Evolutionary conservation across 2,329 filamentous ascomycete species (phyloP).

Genomic region (Aureobasidium leucospermi): DNA sequence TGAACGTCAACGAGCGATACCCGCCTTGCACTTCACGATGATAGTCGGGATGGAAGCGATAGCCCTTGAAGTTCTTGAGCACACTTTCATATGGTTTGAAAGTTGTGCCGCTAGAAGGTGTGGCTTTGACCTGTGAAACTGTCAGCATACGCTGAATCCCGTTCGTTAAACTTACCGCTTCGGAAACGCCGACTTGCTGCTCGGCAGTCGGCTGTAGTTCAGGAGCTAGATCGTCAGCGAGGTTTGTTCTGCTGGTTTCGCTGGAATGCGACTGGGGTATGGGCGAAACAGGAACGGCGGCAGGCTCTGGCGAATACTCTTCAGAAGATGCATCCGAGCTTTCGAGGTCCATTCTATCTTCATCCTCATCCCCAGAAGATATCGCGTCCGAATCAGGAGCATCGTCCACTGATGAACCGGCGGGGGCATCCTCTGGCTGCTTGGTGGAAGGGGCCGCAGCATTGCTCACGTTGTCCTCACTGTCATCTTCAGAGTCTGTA

Average conservation of each 20-base stretch:
- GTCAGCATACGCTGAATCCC: background rate
- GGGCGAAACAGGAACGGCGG: background rate
- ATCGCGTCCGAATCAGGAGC: background rate
- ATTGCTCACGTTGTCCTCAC: constrained; percentile 18
- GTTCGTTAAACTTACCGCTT: constrained; percentile 9
- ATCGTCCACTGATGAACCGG: background rate
- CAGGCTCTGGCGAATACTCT: constrained; percentile 9
- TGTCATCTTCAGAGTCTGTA: constrained; percentile 15
- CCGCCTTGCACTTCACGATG: constrained; percentile 62
- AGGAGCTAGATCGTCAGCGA: constrained; percentile 33
- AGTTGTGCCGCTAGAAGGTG: background rate
- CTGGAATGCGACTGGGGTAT: background rate
- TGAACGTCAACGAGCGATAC: constrained; percentile 86
- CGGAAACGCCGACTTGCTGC: constrained; percentile 19
- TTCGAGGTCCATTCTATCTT: constrained; percentile 11
- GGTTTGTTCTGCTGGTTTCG: constrained; percentile 2
- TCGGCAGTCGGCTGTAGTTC: constrained; percentile 29
- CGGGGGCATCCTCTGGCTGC: background rate
- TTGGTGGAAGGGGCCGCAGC: constrained; percentile 19
- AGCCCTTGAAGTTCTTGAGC: constrained; percentile 74
- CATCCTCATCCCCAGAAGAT: background rate
- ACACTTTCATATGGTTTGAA: constrained; percentile 71
- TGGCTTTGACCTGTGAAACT: background rate
- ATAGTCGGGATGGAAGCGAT: constrained; percentile 80
- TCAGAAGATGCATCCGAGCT: constrained; percentile 5